These are phyloP conservation scores for Pichia cephalocereana DNA, from an alignment of 805 yeast genomes.

Conservation along the genomic window DNA sequence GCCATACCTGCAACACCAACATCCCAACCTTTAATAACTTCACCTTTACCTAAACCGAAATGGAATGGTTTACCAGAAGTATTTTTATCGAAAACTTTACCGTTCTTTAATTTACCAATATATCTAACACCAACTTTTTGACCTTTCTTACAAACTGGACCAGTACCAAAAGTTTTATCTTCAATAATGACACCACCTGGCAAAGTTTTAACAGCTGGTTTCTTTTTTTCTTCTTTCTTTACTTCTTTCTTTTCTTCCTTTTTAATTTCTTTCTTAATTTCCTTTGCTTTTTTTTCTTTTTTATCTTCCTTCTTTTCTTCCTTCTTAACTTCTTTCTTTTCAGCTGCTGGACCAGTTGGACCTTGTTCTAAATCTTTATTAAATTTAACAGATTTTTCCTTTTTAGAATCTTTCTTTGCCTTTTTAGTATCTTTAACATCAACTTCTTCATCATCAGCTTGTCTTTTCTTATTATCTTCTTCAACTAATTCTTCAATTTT, in stretches of 20 bases:
- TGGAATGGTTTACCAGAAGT: conserved; percentile 93
- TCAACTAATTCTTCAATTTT: conserved; percentile 69
- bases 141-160: conserved; percentile 80
- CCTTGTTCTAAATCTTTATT: conserved; percentile 90
- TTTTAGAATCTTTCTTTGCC: conserved; percentile 29
- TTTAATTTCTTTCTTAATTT: conserved; percentile 14
- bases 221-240: no score
- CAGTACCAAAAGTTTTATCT: conserved; percentile 85
- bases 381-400: conserved; percentile 74
- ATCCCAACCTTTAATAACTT: conserved; percentile 98
- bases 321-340: conserved; percentile 22
- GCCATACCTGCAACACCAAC: conserved; percentile 98
- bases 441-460: conserved; percentile 27
- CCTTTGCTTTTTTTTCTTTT: conserved; percentile 21
- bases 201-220: conserved; percentile 65
- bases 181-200: conserved; percentile 92
- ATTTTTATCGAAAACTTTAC: conserved; percentile 94
- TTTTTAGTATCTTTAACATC: conserved; percentile 27
- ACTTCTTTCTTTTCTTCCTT: conserved; percentile 23
- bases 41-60: conserved; percentile 91
- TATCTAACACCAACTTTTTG: conserved; percentile 93
- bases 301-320: conserved; percentile 18
- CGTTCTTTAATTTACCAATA: conserved; percentile 95
- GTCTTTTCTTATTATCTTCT: conserved; percentile 40
- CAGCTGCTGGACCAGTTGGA: conserved; percentile 43